These are phyloP conservation scores for Marchantia polymorpha DNA, from an alignment of 225 moss, liverwort and hornwort species.

Conservation along the genomic window DNA sequence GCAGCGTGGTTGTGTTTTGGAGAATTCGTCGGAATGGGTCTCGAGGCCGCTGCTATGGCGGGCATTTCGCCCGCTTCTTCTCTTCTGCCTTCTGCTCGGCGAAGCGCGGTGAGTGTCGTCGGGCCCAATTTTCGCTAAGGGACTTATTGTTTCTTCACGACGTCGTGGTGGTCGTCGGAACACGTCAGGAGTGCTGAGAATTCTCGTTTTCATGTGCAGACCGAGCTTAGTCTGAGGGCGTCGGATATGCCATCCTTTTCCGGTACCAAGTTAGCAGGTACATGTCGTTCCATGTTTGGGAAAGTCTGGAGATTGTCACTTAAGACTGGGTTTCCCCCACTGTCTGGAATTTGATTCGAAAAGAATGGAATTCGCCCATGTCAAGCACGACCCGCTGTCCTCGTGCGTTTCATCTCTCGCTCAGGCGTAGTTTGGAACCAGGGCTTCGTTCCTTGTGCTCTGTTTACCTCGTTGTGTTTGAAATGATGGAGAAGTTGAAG, in stretches of 20 bases:
- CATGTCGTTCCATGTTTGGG: not conserved
- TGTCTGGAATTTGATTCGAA: too few species aligned
- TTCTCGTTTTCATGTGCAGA: conserved; percentile 33
- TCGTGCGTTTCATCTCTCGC: too few species aligned
- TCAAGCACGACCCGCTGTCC: too few species aligned
- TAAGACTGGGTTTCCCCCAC: too few species aligned
- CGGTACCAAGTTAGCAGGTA: conserved; percentile 74
- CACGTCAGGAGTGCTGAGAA: not conserved
- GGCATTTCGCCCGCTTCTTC: conserved; percentile 15
- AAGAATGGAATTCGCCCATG: too few species aligned
- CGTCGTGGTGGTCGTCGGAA: not conserved
- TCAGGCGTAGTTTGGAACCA: not conserved
- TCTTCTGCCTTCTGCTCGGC: conserved; percentile 10
- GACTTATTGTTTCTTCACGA: not conserved
- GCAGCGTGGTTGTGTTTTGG: not conserved
- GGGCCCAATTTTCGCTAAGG: too few species aligned
- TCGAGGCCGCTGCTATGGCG: conserved; percentile 35
- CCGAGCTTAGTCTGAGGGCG: conserved; percentile 48
- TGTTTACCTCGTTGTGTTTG: not conserved
- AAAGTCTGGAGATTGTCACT: too few species aligned
- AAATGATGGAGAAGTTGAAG: not conserved
- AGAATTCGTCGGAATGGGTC: conserved; percentile 12
- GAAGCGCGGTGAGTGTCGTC: conserved; percentile 25
- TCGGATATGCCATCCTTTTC: conserved; percentile 64
- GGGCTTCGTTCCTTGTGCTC: not conserved